phyloP scores from a whole-genome alignment of 257 asterid species.

The Capsicum rhomboideum region DNA sequence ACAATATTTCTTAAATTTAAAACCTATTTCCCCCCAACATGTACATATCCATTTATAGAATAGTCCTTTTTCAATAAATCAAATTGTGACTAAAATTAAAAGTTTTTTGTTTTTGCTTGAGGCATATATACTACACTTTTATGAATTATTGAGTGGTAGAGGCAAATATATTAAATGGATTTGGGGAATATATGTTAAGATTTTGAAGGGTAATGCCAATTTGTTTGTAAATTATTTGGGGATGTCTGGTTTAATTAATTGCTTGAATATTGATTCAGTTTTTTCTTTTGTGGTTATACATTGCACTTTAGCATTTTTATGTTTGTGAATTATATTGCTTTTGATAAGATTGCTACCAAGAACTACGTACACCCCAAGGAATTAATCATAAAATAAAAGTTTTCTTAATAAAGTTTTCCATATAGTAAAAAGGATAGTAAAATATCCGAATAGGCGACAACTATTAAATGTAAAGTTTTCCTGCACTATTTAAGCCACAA shows the following conservation, averaged over 20 bases:
- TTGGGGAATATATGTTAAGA: conserved; percentile 5
- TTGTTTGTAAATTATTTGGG: neutral
- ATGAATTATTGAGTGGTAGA: neutral
- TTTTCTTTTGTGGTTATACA: neutral
- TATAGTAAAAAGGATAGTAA: too few relatives aligned
- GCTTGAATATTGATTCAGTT: neutral
- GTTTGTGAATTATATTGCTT: neutral
- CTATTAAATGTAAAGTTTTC: too few relatives aligned
- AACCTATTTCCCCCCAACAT: conserved; percentile 7
- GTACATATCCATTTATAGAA: neutral
- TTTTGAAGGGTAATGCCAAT: neutral
- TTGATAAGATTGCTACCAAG: neutral
- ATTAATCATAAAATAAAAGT: too few relatives aligned
- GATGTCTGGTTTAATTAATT: neutral
- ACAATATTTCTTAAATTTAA: conserved; percentile 3
- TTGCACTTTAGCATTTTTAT: neutral
- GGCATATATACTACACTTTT: neutral
- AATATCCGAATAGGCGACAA: too few relatives aligned
- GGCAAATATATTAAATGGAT: conserved; percentile 1
- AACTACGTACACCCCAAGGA: too few relatives aligned
- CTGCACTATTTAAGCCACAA: too few relatives aligned
- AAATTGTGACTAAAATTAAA: neutral
- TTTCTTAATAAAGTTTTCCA: too few relatives aligned
- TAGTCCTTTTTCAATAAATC: neutral
- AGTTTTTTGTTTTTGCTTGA: neutral